Evolutionary conservation across 768 basidiomycete species (phyloP), one percentile per base, ranked within the genome.

Genomic region (Collybia mongolica): DNA sequence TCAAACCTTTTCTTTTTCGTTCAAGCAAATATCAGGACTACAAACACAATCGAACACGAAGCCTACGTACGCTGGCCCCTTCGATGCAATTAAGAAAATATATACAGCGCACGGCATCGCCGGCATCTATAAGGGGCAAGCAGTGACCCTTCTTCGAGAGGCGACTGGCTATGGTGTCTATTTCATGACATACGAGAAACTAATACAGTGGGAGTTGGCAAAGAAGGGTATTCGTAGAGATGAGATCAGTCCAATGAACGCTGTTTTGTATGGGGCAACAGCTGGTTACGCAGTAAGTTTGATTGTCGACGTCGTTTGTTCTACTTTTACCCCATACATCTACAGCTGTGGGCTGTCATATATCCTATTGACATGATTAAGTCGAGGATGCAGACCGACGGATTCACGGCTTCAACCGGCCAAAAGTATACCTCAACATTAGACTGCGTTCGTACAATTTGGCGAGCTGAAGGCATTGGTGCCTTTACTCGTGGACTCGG

Each of bases 351-450:
- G 91, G 86, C 82, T n/a, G 73, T 92, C 8, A 94, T 93, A 72
- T 96, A 96, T 73, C 94, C 93, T 14, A 88, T 95, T 67, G 94
- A 97, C 68, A 91, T 97, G 81, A 84, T 98, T 62, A 98, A 98
- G 65, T 93, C 92, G 22, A 83, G 93, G 46, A 89, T 98, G 78
- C 96, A 98, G 70, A 97, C 95, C 0, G 96, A 98, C 62, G 90
- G 86, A 0, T 93, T 94, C 66, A 76, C 82, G 9, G 69, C 83
- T 2, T 73, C 84, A 14, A 85, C 83, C 38, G 86, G 88, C 23
- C 86, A 86, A 58, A 91, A 90, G 62, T 98, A 97, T 68, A 77
- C 75, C 24, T 89, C 89, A 14, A 84, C 90, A 12, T 60, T 92
- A 28, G 86, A 97, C 61, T 95, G 92, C 56, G 83, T 90, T 26